Percentiles rank a stretch among this genome's conserved stretches.
Evolutionary conservation across 352 stramenopile species (phyloP).

Genomic region (Aphanomyces astaci): DNA sequence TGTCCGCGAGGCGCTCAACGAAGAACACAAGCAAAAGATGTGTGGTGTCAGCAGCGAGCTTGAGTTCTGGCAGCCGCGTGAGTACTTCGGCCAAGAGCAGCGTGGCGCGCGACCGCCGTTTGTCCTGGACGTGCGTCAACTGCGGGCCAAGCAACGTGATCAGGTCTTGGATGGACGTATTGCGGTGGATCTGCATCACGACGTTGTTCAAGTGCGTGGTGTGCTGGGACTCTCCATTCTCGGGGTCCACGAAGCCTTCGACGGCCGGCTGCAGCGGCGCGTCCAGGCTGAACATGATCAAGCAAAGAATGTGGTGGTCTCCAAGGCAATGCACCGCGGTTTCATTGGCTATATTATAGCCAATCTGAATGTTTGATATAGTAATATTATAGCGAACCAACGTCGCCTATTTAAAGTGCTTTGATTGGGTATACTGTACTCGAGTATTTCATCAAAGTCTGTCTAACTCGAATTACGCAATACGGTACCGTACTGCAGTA

Average conservation of each 20-base stretch:
- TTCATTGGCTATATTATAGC: slow-evolving; percentile 5
- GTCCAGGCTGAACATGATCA: slow-evolving; percentile 74
- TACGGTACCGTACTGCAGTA: no score
- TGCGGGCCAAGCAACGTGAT: slow-evolving; percentile 66
- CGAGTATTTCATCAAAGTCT: no score
- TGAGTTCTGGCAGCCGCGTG: slow-evolving; percentile 77
- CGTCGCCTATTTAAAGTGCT: not conserved
- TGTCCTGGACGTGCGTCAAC: slow-evolving; percentile 67
- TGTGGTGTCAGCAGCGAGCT: slow-evolving; percentile 57
- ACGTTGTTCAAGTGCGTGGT: slow-evolving; percentile 85
- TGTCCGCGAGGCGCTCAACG: slow-evolving; percentile 72
- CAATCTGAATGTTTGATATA: not conserved
- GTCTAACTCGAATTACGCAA: no score
- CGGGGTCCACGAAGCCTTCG: slow-evolving; percentile 77
- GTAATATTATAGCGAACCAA: not conserved
- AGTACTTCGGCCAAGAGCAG: slow-evolving; percentile 84
- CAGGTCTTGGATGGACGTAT: slow-evolving; percentile 65
- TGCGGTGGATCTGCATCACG: slow-evolving; percentile 79
- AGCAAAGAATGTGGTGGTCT: not conserved
- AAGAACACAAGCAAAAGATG: slow-evolving; percentile 80
- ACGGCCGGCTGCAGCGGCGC: slow-evolving; percentile 75
- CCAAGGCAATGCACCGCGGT: not conserved
- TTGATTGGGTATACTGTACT: no score
- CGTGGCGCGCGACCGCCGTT: slow-evolving; percentile 65
- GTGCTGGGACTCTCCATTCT: slow-evolving; percentile 73